A percentile compares a stretch with the other conserved stretches of the same genome.
These are phyloP conservation scores for Teunomyces gatunensis DNA, from an alignment of 805 yeast species.

Conservation along the genomic window DNA sequence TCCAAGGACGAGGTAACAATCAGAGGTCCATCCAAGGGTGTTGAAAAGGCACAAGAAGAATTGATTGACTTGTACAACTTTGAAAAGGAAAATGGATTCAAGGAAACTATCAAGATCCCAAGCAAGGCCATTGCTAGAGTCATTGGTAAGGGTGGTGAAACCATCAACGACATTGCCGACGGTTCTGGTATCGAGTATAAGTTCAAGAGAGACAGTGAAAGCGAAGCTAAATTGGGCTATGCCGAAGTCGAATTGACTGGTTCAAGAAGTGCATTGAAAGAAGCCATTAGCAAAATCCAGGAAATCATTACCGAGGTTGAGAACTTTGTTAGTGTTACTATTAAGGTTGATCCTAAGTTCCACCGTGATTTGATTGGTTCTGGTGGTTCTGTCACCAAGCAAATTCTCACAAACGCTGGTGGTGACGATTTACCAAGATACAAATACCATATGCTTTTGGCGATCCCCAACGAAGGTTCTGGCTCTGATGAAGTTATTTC, in stretches of 20 bases:
- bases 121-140: conserved; percentile 73
- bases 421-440: conserved; percentile 44
- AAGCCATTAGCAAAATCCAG: conserved; percentile 63
- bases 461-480: conserved; percentile 66
- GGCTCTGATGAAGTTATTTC: conserved; percentile 59
- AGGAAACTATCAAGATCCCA: conserved; percentile 64
- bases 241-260: conserved; percentile 76
- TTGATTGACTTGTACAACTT: conserved; percentile 77
- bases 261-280: conserved; percentile 68
- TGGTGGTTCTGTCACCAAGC: conserved; percentile 70
- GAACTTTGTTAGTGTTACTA: conserved; percentile 53
- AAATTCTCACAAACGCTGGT: conserved; percentile 77
- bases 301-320: conserved; percentile 63
- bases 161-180: conserved; percentile 75
- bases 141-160: conserved; percentile 87
- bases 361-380: conserved; percentile 77
- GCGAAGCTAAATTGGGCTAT: conserved; percentile 46
- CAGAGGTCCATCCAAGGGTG: conserved; percentile 90
- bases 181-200: conserved; percentile 59
- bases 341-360: conserved; percentile 71
- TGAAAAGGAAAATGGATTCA: conserved; percentile 82
- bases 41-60: conserved; percentile 78
- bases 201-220: conserved; percentile 40
- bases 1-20: conserved; percentile 63
- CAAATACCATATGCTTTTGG: conserved; percentile 55